These are phyloP conservation scores for Metschnikowia matae DNA, from an alignment of 805 yeast genomes.

Conservation along the genomic window DNA sequence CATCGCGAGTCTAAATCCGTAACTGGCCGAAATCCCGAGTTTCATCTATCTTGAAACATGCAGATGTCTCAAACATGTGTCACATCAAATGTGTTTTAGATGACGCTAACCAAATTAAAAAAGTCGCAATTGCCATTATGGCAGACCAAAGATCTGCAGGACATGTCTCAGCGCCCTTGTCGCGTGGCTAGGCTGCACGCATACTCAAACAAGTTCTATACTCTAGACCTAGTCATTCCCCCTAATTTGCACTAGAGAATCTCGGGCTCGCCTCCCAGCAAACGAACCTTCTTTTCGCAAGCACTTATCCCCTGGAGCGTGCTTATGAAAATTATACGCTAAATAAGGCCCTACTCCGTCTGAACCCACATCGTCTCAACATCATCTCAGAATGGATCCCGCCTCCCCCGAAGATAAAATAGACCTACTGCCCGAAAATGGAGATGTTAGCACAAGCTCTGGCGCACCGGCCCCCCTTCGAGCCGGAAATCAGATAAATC, in stretches of 20 bases:
- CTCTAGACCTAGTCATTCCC: background rate
- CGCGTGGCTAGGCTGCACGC: conserved; percentile 4
- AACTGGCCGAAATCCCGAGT: no score
- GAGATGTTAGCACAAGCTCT: background rate
- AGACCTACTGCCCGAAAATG: conserved; percentile 1
- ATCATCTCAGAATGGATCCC: conserved; percentile 1
- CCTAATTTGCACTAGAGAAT: background rate
- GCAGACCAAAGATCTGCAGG: conserved; percentile 1
- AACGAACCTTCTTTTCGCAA: background rate
- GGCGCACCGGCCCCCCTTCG: background rate
- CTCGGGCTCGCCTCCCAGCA: background rate
- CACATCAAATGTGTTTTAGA: background rate
- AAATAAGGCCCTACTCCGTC: background rate
- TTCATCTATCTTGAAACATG: no score
- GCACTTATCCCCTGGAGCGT: background rate
- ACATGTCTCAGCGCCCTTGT: conserved; percentile 2
- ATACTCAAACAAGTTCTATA: background rate
- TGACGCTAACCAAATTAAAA: background rate
- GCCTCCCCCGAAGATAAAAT: background rate
- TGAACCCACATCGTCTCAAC: background rate
- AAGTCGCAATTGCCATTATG: conserved; percentile 2
- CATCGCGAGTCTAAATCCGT: no score
- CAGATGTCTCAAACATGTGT: no score
- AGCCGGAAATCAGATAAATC: background rate
- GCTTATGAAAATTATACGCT: background rate